phyloP scores from a whole-genome alignment of 495 filamentous ascomycete species.

The Talaromyces adpressus region DNA sequence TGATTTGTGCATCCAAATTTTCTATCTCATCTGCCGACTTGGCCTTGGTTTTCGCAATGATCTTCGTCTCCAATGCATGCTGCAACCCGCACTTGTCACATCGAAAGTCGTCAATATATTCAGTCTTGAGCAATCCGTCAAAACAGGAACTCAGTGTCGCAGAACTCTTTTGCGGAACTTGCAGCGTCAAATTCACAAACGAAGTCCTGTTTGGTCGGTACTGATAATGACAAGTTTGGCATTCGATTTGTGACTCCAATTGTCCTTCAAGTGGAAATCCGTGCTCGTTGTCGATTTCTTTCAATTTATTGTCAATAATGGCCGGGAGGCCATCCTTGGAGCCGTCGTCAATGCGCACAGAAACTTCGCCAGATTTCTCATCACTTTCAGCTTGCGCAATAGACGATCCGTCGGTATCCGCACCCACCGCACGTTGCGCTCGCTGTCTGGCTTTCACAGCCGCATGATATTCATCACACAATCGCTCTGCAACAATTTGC shows the following conservation, averaged over 20 bases:
- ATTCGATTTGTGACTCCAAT: constrained; percentile 89
- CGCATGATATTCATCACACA: constrained; percentile 90
- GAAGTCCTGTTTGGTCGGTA: constrained; percentile 73
- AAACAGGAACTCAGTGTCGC: constrained; percentile 71
- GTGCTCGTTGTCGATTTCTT: constrained; percentile 49
- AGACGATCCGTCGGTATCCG: constrained; percentile 8
- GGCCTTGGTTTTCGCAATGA: constrained; percentile 39
- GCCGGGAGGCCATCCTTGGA: constrained; percentile 31
- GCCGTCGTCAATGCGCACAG: constrained; percentile 37
- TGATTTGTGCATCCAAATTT: constrained; percentile 48
- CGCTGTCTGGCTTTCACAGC: constrained; percentile 60
- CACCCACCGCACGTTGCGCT: constrained; percentile 15
- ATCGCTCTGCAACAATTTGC: constrained; percentile 83
- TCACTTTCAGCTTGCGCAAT: constrained; percentile 12
- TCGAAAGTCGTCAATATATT: constrained; percentile 93
- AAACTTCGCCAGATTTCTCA: constrained; percentile 17
- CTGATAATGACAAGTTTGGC: constrained; percentile 79
- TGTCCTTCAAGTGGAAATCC: constrained; percentile 83
- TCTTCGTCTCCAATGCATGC: constrained; percentile 56
- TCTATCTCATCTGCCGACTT: constrained; percentile 40
- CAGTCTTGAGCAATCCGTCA: constrained; percentile 87
- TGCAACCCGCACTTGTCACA: constrained; percentile 88
- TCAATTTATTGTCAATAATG: constrained; percentile 37
- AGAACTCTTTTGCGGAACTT: constrained; percentile 72
- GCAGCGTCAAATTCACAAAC: constrained; percentile 88